Conservation (phyloP, 805 yeast species). For the Metschnikowia shivogae region DNA sequence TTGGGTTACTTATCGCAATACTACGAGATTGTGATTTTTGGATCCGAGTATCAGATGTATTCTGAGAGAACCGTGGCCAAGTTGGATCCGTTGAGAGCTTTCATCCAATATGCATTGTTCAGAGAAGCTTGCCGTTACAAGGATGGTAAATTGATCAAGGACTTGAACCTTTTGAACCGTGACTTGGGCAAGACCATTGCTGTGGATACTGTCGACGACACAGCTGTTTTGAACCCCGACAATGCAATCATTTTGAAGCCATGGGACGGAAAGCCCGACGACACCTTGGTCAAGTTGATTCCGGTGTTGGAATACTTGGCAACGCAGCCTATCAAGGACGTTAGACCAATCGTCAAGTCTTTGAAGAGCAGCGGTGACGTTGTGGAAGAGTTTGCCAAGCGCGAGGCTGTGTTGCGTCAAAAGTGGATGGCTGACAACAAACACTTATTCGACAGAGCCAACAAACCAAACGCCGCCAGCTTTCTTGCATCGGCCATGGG, state of each 20-base stretch:
- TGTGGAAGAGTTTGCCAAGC: conserved; percentile 72
- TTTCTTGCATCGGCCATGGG: conserved; percentile 66
- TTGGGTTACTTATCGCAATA: conserved; percentile 91
- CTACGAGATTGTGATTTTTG: conserved; percentile 91
- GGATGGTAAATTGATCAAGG: conserved; percentile 88
- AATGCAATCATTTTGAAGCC: conserved; percentile 81
- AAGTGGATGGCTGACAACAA: conserved; percentile 57
- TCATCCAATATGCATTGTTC: conserved; percentile 78
- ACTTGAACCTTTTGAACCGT: conserved; percentile 84
- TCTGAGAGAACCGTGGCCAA: conserved; percentile 81
- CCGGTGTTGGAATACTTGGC: conserved; percentile 95
- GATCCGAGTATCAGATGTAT: conserved; percentile 79
- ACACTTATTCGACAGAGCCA: conserved; percentile 28
- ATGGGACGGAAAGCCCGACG: conserved; percentile 87
- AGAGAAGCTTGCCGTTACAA: conserved; percentile 88
- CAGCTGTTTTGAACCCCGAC: conserved; percentile 82
- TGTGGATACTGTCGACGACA: conserved; percentile 71
- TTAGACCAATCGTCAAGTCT: conserved; percentile 79
- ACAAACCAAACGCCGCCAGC: conserved; percentile 42
- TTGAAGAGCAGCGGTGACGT: conserved; percentile 64
- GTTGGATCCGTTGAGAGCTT: conserved; percentile 90
- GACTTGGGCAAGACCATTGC: conserved; percentile 77
- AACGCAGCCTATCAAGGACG: conserved; percentile 79
- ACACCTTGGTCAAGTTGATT: conserved; percentile 70
- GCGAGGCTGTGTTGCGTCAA: conserved; percentile 73